Percentiles rank a stretch among this genome's conserved stretches.
Evolutionary conservation across 2,329 filamentous ascomycete genomes (phyloP).

Genomic region (Madurella mycetomatis): DNA sequence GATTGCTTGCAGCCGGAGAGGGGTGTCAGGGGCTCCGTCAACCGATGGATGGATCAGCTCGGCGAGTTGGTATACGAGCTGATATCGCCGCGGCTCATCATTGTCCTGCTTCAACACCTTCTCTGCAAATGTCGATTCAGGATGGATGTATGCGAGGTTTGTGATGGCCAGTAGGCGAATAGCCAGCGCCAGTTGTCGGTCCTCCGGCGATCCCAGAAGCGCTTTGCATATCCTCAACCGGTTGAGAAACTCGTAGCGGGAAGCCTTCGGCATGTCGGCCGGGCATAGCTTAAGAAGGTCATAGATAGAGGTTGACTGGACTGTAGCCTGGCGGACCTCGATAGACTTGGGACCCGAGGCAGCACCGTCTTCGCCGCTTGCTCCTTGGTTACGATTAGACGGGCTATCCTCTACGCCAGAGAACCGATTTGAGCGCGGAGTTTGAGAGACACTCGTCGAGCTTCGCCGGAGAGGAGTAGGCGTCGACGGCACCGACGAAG

Average conservation of each 20-base stretch:
- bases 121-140: constrained; percentile 76
- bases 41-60: constrained; percentile 83
- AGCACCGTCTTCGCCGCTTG: constrained; percentile 38
- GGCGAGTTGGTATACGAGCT: constrained; percentile 86
- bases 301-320: constrained; percentile 51
- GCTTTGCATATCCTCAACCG: constrained; percentile 80
- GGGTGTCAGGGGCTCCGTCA: constrained; percentile 62
- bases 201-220: constrained; percentile 59
- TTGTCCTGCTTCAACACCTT: constrained; percentile 82
- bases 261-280: constrained; percentile 63
- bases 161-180: constrained; percentile 82
- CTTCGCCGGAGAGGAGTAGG: constrained; percentile 72
- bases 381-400: constrained; percentile 35
- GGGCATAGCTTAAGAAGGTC: constrained; percentile 54
- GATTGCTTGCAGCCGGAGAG: constrained; percentile 74
- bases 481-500: constrained; percentile 56
- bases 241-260: constrained; percentile 80
- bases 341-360: constrained; percentile 52
- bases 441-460: constrained; percentile 49
- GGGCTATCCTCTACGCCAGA: constrained; percentile 37
- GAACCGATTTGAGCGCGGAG: constrained; percentile 36
- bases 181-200: constrained; percentile 70
- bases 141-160: constrained; percentile 85
- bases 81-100: constrained; percentile 82
- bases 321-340: constrained; percentile 57